These are phyloP conservation scores for Phaeosphaeriaceae sp. DNA, from an alignment of 2,329 filamentous ascomycete species.

Conservation along the genomic window DNA sequence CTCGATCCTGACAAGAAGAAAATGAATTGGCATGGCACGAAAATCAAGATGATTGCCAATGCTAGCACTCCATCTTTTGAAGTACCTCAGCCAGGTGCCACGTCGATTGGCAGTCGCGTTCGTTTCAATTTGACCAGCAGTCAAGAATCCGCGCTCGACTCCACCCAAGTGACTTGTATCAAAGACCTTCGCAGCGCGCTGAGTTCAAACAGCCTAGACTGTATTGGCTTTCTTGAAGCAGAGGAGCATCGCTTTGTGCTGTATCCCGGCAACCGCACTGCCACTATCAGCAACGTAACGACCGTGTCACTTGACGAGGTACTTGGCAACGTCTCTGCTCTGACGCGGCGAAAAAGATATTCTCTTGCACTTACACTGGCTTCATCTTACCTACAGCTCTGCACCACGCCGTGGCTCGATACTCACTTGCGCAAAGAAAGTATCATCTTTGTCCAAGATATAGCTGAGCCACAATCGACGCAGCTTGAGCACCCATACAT, in stretches of 20 bases:
- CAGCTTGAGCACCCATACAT: constrained; percentile 16
- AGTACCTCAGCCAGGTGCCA: not conserved
- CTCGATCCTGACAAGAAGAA: not conserved
- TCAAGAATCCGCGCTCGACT: not conserved
- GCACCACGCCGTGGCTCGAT: constrained; percentile 33
- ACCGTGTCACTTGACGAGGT: constrained; percentile 7
- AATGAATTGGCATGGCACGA: constrained; percentile 12
- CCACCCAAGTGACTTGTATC: not conserved
- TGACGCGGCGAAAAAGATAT: constrained; percentile 30
- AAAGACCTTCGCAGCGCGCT: constrained; percentile 8
- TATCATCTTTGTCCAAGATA: constrained; percentile 18
- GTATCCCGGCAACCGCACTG: constrained; percentile 3
- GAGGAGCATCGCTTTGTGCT: constrained; percentile 17
- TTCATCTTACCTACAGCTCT: constrained; percentile 31
- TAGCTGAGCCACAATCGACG: not conserved
- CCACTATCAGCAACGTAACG: not conserved
- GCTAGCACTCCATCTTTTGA: not conserved
- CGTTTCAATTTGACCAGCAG: not conserved
- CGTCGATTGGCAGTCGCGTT: not conserved
- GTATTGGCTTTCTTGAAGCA: constrained; percentile 18
- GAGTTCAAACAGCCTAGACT: not conserved
- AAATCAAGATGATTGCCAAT: constrained; percentile 11
- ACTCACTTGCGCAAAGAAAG: constrained; percentile 7
- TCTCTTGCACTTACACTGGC: constrained; percentile 28
- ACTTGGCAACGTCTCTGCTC: not conserved